Evolutionary conservation across 2,329 filamentous ascomycete species (phyloP).

Genomic region (Grosmannia huntii): DNA sequence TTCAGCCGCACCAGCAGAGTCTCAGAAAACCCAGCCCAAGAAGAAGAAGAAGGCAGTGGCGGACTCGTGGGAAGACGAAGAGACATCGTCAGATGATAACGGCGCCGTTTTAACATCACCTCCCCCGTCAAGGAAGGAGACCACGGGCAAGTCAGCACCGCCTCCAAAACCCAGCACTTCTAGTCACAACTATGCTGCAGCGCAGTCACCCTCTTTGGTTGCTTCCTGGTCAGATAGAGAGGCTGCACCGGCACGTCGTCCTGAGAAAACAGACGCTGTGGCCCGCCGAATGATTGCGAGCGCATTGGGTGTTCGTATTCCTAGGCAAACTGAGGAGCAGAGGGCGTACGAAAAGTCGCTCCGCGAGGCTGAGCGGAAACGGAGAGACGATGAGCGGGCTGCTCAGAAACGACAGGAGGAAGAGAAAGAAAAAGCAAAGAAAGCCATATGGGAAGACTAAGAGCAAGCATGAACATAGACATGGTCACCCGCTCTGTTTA

Average conservation of each 20-base stretch:
- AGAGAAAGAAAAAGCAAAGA: constrained; percentile 63
- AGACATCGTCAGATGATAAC: constrained; percentile 31
- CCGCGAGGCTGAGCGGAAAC: constrained; percentile 72
- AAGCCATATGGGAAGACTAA: constrained; percentile 73
- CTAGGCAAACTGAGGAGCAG: constrained; percentile 78
- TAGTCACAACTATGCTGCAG: constrained; percentile 18
- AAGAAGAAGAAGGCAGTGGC: constrained; percentile 31
- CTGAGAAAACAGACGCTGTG: constrained; percentile 88
- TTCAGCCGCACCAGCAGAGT: background rate
- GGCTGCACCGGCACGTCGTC: constrained; percentile 28
- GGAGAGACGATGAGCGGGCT: constrained; percentile 57
- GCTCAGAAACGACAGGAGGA: constrained; percentile 47
- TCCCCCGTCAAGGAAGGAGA: background rate
- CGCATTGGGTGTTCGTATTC: constrained; percentile 68
- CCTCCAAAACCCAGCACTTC: constrained; percentile 56
- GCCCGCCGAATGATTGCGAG: constrained; percentile 83
- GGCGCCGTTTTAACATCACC: constrained; percentile 10
- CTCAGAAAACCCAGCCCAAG: constrained; percentile 15
- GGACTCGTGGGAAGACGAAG: constrained; percentile 71
- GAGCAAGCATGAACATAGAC: background rate
- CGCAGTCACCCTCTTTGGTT: background rate
- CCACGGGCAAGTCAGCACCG: constrained; percentile 31
- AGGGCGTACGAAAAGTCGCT: constrained; percentile 71
- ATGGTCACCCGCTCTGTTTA: too few relatives aligned
- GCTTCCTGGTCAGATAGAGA: constrained; percentile 1